Evolutionary conservation across 2,329 filamentous ascomycete species (phyloP).

Genomic region (Penicillium freii): DNA sequence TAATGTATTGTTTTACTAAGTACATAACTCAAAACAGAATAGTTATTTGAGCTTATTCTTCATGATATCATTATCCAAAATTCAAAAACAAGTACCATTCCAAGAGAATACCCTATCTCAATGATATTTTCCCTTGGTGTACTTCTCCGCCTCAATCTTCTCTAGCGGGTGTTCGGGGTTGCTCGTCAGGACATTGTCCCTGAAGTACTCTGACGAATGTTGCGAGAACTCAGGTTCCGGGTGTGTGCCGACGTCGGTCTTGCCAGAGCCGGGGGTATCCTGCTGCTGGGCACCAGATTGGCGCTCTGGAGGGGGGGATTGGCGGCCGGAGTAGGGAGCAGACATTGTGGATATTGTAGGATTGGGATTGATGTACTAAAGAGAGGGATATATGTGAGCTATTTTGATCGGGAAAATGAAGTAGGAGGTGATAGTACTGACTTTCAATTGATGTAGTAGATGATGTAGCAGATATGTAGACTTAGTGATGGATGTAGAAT

Average conservation of each 20-base stretch:
- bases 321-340: conserved; percentile 62
- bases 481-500: not conserved
- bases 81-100: not conserved
- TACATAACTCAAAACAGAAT: not conserved
- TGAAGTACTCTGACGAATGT: conserved; percentile 28
- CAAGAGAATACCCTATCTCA: not conserved
- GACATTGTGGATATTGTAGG: conserved; percentile 50
- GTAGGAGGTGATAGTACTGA: not conserved
- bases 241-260: conserved; percentile 50
- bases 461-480: not conserved
- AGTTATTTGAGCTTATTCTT: not conserved
- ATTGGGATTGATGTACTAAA: not conserved
- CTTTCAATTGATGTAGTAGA: not conserved
- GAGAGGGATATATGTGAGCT: not conserved
- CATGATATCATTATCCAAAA: conserved; percentile 8
- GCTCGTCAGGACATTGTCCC: conserved; percentile 34
- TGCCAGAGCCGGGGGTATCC: conserved; percentile 57
- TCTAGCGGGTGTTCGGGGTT: conserved; percentile 45
- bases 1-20: not conserved
- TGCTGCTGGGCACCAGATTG: conserved; percentile 65
- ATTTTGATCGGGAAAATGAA: not conserved
- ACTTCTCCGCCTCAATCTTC: conserved; percentile 39
- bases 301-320: conserved; percentile 72
- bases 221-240: conserved; percentile 16
- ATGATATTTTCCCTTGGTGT: conserved; percentile 13